Percentiles rank a stretch among this genome's conserved stretches.
Conservation (phyloP, 2,329 filamentous ascomycete species). For the Fusarium nodosum region DNA sequence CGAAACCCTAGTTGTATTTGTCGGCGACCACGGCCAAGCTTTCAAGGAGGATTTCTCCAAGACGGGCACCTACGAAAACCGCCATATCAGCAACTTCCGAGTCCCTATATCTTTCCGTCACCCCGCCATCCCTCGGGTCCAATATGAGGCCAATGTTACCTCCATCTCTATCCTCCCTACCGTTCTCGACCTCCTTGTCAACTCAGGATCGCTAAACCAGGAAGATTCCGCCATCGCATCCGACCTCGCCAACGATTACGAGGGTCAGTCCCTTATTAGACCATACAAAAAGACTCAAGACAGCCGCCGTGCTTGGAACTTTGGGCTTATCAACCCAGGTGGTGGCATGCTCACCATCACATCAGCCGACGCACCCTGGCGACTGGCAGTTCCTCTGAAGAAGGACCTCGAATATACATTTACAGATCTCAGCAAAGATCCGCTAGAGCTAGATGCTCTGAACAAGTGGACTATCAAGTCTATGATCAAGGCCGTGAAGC, state of each 20-base stretch:
- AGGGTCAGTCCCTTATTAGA: constrained; percentile 53
- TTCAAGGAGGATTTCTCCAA: constrained; percentile 52
- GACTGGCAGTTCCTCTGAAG: constrained; percentile 52
- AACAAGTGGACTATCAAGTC: constrained; percentile 47
- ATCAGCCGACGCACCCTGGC: constrained; percentile 51
- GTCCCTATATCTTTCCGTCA: constrained; percentile 53
- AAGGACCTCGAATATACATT: constrained; percentile 53
- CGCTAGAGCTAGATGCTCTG: constrained; percentile 47
- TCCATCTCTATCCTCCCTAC: constrained; percentile 53
- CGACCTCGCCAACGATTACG: constrained; percentile 51
- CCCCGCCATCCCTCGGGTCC: constrained; percentile 50
- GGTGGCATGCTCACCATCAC: constrained; percentile 53
- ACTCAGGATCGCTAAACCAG: constrained; percentile 50
- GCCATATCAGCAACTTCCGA: constrained; percentile 52
- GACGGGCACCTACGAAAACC: constrained; percentile 52
- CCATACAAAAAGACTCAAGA: constrained; percentile 41
- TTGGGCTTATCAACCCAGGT: constrained; percentile 53
- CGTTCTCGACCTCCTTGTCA: constrained; percentile 52
- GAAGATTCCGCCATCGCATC: constrained; percentile 44
- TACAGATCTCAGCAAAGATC: constrained; percentile 50
- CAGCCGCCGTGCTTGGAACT: constrained; percentile 52
- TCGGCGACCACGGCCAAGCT: constrained; percentile 54
- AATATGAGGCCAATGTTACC: constrained; percentile 50
- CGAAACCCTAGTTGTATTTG: constrained; percentile 53
- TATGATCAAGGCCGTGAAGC: constrained; percentile 45